Conservation (phyloP, 495 filamentous ascomycete species). For the Penicillium daleae region DNA sequence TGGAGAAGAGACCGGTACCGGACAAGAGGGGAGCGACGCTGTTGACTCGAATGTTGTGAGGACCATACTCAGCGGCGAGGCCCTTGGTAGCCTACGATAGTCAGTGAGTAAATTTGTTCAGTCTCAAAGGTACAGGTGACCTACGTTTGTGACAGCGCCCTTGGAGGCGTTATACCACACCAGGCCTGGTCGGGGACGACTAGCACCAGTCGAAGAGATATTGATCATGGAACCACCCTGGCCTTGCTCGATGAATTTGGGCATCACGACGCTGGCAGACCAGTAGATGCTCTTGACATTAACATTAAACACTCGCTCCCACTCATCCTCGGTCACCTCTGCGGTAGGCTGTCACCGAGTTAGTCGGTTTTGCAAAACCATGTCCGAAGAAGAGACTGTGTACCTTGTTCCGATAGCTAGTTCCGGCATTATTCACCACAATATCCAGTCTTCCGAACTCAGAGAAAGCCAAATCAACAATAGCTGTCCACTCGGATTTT, state of each 20-base stretch:
- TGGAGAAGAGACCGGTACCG: slow-evolving; percentile 65
- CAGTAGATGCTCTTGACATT: slow-evolving; percentile 67
- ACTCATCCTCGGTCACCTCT: slow-evolving; percentile 69
- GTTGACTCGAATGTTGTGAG: slow-evolving; percentile 67
- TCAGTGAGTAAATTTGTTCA: not conserved
- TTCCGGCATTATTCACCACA: slow-evolving; percentile 73
- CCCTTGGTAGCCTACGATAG: slow-evolving; percentile 58
- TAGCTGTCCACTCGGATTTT: slow-evolving; percentile 50
- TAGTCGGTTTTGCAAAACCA: not conserved
- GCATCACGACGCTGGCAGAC: slow-evolving; percentile 55
- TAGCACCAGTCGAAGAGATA: slow-evolving; percentile 66
- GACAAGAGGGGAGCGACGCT: slow-evolving; percentile 63
- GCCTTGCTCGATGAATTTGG: slow-evolving; percentile 57
- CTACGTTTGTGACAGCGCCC: slow-evolving; percentile 65
- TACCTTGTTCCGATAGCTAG: slow-evolving; percentile 68
- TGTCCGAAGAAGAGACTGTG: no score
- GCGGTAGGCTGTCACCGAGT: slow-evolving; percentile 48
- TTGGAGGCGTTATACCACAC: slow-evolving; percentile 76
- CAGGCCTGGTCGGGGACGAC: slow-evolving; percentile 64
- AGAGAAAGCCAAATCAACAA: slow-evolving; percentile 50
- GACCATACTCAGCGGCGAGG: slow-evolving; percentile 69
- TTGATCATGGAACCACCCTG: slow-evolving; percentile 67
- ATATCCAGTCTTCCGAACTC: slow-evolving; percentile 59
- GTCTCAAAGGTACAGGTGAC: slow-evolving; percentile 4
- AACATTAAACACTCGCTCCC: slow-evolving; percentile 67